These are phyloP conservation scores for Lotus japonicus DNA, from an alignment of 306 rosid species.

Conservation along the genomic window DNA sequence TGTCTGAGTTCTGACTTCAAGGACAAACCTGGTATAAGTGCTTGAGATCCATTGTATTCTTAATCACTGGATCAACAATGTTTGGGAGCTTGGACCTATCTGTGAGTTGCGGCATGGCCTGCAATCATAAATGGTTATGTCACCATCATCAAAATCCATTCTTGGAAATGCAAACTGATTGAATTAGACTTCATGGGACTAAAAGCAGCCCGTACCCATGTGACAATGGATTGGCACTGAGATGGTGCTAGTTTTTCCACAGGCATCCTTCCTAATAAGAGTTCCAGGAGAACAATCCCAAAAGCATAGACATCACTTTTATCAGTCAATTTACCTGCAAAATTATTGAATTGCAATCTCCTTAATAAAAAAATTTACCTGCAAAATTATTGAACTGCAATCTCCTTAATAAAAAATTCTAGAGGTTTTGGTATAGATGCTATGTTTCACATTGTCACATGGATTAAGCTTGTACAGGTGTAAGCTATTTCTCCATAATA, in stretches of 20 bases:
- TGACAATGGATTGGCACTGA: conserved; percentile 89
- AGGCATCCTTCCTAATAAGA: conserved; percentile 72
- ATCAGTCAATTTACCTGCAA: conserved; percentile 78
- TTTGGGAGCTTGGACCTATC: conserved; percentile 81
- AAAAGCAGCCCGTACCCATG: conserved; percentile 65
- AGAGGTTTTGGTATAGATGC: background rate
- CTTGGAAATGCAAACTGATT: background rate
- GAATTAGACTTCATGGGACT: background rate
- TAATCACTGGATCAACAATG: conserved; percentile 76
- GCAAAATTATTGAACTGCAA: background rate
- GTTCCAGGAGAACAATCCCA: conserved; percentile 90
- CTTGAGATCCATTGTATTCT: conserved; percentile 74
- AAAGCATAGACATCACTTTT: conserved; percentile 96
- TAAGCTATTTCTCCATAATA: background rate
- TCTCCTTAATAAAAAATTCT: conserved; percentile 10
- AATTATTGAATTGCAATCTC: background rate
- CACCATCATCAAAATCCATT: background rate
- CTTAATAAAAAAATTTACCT: conserved; percentile 52
- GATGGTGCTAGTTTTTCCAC: conserved; percentile 81
- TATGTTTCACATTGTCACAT: background rate
- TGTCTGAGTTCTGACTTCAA: no score
- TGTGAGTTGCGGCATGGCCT: conserved; percentile 98
- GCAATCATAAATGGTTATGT: conserved; percentile 24
- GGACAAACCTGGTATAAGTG: conserved; percentile 79
- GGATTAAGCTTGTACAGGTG: no score